Percentiles rank a stretch among this genome's conserved stretches.
Evolutionary conservation across 768 basidiomycete genomes (phyloP).

Genomic region (Cyathus striatus): DNA sequence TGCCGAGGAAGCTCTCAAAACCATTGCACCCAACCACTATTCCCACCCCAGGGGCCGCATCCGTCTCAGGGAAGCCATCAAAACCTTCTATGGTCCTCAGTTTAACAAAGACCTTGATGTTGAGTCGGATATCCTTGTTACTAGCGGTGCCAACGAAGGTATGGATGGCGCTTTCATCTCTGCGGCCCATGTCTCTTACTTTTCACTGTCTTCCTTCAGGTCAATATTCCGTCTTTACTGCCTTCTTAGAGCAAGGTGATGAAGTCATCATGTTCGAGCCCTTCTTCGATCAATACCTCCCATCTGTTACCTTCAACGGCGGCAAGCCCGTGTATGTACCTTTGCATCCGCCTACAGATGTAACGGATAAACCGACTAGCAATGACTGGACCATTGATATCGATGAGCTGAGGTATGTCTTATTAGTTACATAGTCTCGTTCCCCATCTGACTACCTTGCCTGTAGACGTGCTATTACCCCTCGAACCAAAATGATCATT

Average conservation of each 20-base stretch:
- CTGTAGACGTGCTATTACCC: conserved; percentile 71
- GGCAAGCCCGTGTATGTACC: conserved; percentile 94
- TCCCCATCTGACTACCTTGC: not conserved
- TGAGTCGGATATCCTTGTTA: conserved; percentile 87
- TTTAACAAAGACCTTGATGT: conserved; percentile 68
- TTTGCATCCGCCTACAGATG: conserved; percentile 73
- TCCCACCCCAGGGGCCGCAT: conserved; percentile 88
- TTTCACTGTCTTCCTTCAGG: conserved; percentile 43
- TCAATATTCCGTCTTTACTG: conserved; percentile 89
- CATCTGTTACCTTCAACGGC: conserved; percentile 90
- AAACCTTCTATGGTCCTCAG: conserved; percentile 69
- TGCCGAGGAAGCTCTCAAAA: conserved; percentile 61
- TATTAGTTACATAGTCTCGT: not conserved
- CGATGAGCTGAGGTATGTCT: conserved; percentile 71
- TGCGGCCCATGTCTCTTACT: not conserved
- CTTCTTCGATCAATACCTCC: conserved; percentile 94
- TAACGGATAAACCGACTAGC: conserved; percentile 41
- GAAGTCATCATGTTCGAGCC: conserved; percentile 99
- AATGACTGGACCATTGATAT: conserved; percentile 91
- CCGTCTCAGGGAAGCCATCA: conserved; percentile 85
- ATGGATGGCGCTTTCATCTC: conserved; percentile 3
- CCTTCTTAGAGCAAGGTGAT: conserved; percentile 88
- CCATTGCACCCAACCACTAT: conserved; percentile 74
- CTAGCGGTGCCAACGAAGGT: conserved; percentile 98
- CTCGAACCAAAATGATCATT: conserved; percentile 91